phyloP scores from a whole-genome alignment of 441 rosid species.

The Aquilaria agallochum region DNA sequence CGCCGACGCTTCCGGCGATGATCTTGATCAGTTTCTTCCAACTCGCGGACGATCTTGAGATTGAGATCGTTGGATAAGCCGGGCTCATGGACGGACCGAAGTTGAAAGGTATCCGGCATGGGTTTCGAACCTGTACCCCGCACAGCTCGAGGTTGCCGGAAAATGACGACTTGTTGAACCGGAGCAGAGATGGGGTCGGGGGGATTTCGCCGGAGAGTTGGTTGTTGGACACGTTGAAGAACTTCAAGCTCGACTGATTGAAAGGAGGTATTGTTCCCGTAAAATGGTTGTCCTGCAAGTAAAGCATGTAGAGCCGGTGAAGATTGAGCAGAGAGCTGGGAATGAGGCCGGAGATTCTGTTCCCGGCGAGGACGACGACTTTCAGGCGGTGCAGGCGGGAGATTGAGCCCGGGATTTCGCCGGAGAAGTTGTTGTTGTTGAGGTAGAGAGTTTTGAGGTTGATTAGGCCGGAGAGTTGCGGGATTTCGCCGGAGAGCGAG shows the following conservation, averaged over 20 bases:
- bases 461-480: conserved; percentile 48
- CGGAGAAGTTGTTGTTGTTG: conserved; percentile 64
- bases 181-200: conserved; percentile 45
- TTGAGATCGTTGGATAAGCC: conserved; percentile 11
- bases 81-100: conserved; percentile 39
- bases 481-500: conserved; percentile 69
- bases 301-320: conserved; percentile 47
- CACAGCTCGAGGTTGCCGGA: conserved; percentile 55
- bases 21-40: conserved; percentile 32
- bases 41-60: conserved; percentile 18
- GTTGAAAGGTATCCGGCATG: conserved; percentile 24
- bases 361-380: conserved; percentile 45
- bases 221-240: conserved; percentile 74
- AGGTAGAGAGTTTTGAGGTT: conserved; percentile 79
- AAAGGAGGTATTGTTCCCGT: conserved; percentile 61
- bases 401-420: conserved; percentile 56
- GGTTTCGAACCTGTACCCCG: conserved; percentile 55
- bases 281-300: conserved; percentile 54
- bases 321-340: conserved; percentile 55
- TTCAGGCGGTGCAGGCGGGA: conserved; percentile 65
- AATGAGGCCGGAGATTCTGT: conserved; percentile 55
- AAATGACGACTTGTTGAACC: conserved; percentile 65
- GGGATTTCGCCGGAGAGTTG: conserved; percentile 73
- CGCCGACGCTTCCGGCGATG: conserved; percentile 39
- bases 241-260: conserved; percentile 67